These are phyloP conservation scores for Ceratobasidium sp. DNA, from an alignment of 1,284 basidiomycete species.

Conservation along the genomic window DNA sequence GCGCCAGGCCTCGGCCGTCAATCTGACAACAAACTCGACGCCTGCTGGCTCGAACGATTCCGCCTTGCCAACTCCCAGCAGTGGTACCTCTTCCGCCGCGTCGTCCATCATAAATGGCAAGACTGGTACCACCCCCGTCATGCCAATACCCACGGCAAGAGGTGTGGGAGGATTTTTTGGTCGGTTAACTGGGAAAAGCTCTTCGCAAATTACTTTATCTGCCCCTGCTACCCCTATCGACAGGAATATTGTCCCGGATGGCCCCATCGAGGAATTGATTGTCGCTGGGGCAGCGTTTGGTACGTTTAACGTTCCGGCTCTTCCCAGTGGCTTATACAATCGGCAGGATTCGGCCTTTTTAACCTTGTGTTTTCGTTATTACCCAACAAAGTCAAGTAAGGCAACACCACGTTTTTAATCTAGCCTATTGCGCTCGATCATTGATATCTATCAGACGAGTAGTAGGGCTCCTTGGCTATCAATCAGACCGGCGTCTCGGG, in stretches of 20 bases:
- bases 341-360: slow-evolving; percentile 73
- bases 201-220: slow-evolving; percentile 31
- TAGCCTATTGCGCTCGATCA: neutral
- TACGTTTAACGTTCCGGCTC: slow-evolving; percentile 52
- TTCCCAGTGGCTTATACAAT: slow-evolving; percentile 7
- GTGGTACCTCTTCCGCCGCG: slow-evolving; percentile 40
- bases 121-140: slow-evolving; percentile 43
- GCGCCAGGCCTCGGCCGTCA: slow-evolving; percentile 55
- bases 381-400: slow-evolving; percentile 75
- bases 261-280: slow-evolving; percentile 76
- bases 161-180: slow-evolving; percentile 58
- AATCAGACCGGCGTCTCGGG: slow-evolving; percentile 74
- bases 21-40: slow-evolving; percentile 24
- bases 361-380: slow-evolving; percentile 81
- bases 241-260: slow-evolving; percentile 57
- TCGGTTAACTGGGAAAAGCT: slow-evolving; percentile 51
- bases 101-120: slow-evolving; percentile 40
- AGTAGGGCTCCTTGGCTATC: slow-evolving; percentile 79
- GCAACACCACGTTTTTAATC: slow-evolving; percentile 41
- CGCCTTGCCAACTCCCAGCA: slow-evolving; percentile 25
- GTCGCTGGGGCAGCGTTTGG: slow-evolving; percentile 80
- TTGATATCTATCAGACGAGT: slow-evolving; percentile 62
- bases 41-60: slow-evolving; percentile 2
- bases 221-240: slow-evolving; percentile 21
- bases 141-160: slow-evolving; percentile 9